Evolutionary conservation across 257 asterid species (phyloP).

Genomic region (Petunia secreta): DNA sequence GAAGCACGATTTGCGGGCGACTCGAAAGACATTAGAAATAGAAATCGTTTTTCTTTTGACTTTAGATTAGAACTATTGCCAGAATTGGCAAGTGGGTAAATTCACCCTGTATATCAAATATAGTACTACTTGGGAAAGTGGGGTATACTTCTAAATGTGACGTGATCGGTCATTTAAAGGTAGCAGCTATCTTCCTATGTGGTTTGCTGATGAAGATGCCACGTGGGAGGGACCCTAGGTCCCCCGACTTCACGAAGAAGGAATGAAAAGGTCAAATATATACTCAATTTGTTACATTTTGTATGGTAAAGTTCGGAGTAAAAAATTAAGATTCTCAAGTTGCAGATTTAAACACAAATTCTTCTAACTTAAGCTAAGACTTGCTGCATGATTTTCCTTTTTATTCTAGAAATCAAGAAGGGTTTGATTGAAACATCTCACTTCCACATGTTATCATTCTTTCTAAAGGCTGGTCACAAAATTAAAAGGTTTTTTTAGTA

Average conservation of each 20-base stretch:
- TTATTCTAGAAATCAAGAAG: no score
- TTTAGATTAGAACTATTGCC: not conserved
- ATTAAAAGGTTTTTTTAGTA: no score
- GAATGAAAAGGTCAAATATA: not conserved
- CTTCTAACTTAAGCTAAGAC: no score
- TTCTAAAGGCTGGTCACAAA: no score
- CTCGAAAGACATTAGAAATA: not conserved
- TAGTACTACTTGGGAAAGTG: not conserved
- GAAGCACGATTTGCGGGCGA: constrained; percentile 21
- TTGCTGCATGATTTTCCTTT: no score
- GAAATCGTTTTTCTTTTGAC: not conserved
- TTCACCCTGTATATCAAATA: not conserved
- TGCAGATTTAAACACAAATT: no score
- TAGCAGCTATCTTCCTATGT: not conserved
- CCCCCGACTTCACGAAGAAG: not conserved
- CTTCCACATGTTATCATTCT: no score
- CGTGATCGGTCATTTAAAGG: not conserved
- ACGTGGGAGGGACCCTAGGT: constrained; percentile 21
- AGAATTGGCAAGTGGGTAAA: not conserved
- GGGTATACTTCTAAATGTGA: not conserved
- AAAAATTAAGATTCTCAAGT: no score
- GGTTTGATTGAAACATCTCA: no score
- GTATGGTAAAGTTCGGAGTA: no score
- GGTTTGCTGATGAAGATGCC: constrained; percentile 19
- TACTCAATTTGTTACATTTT: not conserved